Percentiles rank a stretch among this genome's conserved stretches.
Evolutionary conservation across 2,329 filamentous ascomycete species (phyloP).

Genomic region (Pseudopithomyces chartarum): DNA sequence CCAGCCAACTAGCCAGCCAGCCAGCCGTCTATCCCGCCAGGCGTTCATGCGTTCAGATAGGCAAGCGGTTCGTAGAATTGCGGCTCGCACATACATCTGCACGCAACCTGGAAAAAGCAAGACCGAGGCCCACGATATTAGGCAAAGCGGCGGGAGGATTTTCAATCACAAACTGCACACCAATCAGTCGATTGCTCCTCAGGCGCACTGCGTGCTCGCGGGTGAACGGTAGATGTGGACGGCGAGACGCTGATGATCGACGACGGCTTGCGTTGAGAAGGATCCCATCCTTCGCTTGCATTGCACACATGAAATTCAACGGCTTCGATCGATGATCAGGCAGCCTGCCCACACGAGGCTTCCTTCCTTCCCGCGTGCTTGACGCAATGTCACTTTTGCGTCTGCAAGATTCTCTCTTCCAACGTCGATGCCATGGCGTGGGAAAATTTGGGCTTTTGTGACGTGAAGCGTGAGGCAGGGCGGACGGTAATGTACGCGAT

Average conservation of each 20-base stretch:
- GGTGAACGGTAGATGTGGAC: background rate
- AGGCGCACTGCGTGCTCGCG: background rate
- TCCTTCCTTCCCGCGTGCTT: conserved; percentile 2
- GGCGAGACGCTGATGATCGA: background rate
- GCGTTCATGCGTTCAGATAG: background rate
- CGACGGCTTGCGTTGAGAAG: background rate
- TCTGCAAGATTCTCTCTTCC: background rate
- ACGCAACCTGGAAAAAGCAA: background rate
- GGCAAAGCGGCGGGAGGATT: conserved; percentile 1
- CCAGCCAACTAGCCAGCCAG: too few relatives aligned
- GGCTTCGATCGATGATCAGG: background rate
- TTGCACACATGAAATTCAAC: background rate
- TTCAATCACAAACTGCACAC: background rate
- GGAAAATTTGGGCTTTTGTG: background rate
- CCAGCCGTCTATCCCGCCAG: background rate
- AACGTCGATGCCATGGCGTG: background rate
- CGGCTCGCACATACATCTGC: background rate
- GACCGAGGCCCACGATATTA: background rate
- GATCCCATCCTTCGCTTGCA: background rate
- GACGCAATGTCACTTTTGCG: background rate
- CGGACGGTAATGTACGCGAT: too few relatives aligned
- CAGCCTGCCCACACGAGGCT: background rate
- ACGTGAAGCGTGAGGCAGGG: too few relatives aligned
- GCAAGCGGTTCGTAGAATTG: background rate
- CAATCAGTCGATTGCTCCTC: background rate